Percentiles rank a stretch among this genome's conserved stretches.
Conservation (phyloP, 305 asterid genomes). For the Rubia balearica region DNA sequence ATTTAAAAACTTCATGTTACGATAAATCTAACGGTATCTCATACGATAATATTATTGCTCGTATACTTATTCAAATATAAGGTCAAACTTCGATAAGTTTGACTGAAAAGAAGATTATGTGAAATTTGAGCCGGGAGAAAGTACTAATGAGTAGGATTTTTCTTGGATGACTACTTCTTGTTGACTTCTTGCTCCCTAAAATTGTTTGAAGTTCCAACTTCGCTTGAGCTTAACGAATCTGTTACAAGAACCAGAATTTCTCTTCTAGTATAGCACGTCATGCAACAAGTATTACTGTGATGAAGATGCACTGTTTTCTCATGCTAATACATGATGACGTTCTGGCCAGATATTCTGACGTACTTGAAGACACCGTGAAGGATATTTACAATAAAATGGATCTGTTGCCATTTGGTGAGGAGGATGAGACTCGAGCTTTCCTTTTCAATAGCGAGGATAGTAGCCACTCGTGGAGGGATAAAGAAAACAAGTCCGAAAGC, state of each 20-base stretch:
- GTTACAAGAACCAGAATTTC: too few species aligned
- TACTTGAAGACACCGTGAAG: constrained; percentile 54
- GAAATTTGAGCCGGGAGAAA: too few species aligned
- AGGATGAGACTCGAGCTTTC: constrained; percentile 53
- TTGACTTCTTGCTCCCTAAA: neutral
- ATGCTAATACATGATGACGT: constrained; percentile 8
- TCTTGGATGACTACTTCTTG: neutral
- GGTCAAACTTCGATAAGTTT: too few species aligned
- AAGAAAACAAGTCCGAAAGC: constrained; percentile 47
- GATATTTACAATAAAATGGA: constrained; percentile 65
- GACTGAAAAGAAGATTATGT: too few species aligned
- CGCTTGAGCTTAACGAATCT: neutral
- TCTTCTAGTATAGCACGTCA: too few species aligned
- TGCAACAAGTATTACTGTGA: neutral
- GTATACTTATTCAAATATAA: too few species aligned
- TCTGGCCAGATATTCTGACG: constrained; percentile 51
- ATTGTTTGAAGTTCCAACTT: neutral
- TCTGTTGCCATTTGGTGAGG: constrained; percentile 82
- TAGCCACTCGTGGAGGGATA: constrained; percentile 80
- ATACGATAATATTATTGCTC: too few species aligned
- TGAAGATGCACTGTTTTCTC: neutral
- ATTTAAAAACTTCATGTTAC: too few species aligned
- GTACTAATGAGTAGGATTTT: neutral
- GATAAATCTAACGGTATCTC: too few species aligned
- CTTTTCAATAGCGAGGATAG: constrained; percentile 88